These are phyloP conservation scores for Penicillium sp. DNA, from an alignment of 2,329 filamentous ascomycete species.

Conservation along the genomic window DNA sequence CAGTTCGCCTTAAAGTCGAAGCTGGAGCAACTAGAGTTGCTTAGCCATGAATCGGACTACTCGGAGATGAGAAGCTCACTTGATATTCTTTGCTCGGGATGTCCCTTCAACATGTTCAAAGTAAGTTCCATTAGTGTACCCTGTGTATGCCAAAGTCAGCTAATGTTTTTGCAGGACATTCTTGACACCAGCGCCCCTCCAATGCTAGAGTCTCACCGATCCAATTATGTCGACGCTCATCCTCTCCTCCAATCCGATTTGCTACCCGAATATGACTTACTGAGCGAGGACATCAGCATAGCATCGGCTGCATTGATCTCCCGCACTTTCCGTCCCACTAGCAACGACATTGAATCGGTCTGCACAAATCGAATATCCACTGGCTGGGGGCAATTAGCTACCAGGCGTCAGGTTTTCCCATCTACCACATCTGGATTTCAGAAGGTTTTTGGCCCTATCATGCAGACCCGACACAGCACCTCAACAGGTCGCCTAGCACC, in stretches of 20 bases:
- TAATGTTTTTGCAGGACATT: conserved; percentile 42
- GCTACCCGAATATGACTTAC: conserved; percentile 43
- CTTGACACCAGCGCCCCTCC: conserved; percentile 66
- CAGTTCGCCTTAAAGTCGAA: conserved; percentile 16
- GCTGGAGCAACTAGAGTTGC: conserved; percentile 25
- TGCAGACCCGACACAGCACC: conserved; percentile 38
- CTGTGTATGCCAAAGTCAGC: neutral
- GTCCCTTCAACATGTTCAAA: conserved; percentile 27
- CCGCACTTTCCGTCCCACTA: conserved; percentile 22
- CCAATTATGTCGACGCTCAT: conserved; percentile 56
- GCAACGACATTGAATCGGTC: conserved; percentile 23
- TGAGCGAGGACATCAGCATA: conserved; percentile 37
- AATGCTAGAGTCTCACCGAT: conserved; percentile 53
- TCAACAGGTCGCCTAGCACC: conserved; percentile 53
- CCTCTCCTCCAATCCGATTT: conserved; percentile 55
- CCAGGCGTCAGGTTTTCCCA: conserved; percentile 11
- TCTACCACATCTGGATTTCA: conserved; percentile 44
- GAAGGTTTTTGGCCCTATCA: conserved; percentile 54
- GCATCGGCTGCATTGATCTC: conserved; percentile 31
- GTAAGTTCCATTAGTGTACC: conserved; percentile 21
- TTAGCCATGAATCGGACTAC: conserved; percentile 30
- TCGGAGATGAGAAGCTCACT: conserved; percentile 38
- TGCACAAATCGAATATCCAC: conserved; percentile 33
- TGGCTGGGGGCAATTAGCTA: conserved; percentile 16
- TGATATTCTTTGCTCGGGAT: conserved; percentile 34